Evolutionary conservation across 176 grass and related monocot species (phyloP).

Genomic region (Juncus effusus): DNA sequence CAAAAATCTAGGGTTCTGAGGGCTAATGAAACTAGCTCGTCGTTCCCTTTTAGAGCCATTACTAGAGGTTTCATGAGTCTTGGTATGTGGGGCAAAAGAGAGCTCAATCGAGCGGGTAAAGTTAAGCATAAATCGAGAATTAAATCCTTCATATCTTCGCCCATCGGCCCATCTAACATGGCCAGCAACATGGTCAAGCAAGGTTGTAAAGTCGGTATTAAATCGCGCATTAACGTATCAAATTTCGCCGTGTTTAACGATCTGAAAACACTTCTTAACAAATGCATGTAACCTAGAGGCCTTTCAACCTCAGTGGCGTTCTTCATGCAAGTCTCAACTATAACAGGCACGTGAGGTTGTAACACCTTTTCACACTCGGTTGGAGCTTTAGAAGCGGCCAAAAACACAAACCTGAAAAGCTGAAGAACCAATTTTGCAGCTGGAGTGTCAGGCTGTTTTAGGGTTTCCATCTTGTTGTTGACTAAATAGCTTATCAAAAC

Average conservation of each 20-base stretch:
- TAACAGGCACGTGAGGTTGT: conserved; percentile 90
- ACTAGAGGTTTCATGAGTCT: conserved; percentile 96
- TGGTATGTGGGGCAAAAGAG: conserved; percentile 94
- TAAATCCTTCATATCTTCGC: conserved; percentile 90
- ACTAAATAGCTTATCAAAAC: conserved; percentile 97
- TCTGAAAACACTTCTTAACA: conserved; percentile 91
- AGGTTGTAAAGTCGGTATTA: conserved; percentile 91
- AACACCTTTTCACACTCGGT: conserved; percentile 84
- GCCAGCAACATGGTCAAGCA: conserved; percentile 96
- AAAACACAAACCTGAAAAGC: conserved; percentile 91
- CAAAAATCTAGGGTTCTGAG: conserved; percentile 95
- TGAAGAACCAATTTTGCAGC: conserved; percentile 94
- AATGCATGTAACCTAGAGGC: conserved; percentile 98
- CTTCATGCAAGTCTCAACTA: conserved; percentile 99
- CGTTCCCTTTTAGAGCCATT: conserved; percentile 88
- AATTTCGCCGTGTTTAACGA: conserved; percentile 94
- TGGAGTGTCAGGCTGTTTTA: conserved; percentile 94
- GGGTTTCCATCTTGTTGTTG: conserved; percentile 78
- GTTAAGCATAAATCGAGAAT: conserved; percentile 90
- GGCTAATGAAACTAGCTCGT: conserved; percentile 91
- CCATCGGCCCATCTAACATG: conserved; percentile 88
- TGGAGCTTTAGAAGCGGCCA: conserved; percentile 77
- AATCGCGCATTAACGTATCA: conserved; percentile 91
- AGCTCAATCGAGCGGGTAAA: conserved; percentile 94
- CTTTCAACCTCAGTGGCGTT: conserved; percentile 92